Evolutionary conservation across 345 rosid genomes (phyloP), one percentile per base, ranked within the genome.

Genomic region (Salix udensis): DNA sequence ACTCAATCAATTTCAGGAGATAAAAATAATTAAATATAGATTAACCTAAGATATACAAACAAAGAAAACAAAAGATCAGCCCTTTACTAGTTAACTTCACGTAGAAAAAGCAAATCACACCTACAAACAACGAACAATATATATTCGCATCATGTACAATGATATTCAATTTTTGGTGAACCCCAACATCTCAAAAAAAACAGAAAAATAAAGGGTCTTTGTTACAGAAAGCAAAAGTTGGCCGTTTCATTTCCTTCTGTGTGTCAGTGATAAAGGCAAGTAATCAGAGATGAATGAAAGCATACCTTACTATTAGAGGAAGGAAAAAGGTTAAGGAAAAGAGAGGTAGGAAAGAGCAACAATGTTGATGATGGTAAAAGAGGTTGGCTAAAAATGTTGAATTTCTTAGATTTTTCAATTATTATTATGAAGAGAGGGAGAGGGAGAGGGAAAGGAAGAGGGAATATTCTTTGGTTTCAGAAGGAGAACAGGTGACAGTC

Each of bases 401-500:
- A 58, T 18, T 52, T 52, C 58, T 21, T 19, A 46, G 21, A 7
- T 18, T 19, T 8, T 10, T 10, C 28, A 10, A 28, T n/a, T 23
- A 11, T n/a, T 23, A 58, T 36, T 19, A 2, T 19, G 13, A 21
- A 34, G 69, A 37, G 23, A 26, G 12, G 30, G 30, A 37, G 23
- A 26, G 12, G 30, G 30, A 26, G 36, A 26, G 11, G 14, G 31
- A 62, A 9, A 66, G 7, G 39, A 6, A 39, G 34, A 65, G 60
- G 15, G 80, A 72, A 72, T 77, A 65, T 78, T 72, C 68, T 26
- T 53, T 4, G 67, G 66, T 78, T 72, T 1, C 13, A 24, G 58
- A 78, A 66, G 7, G 26, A 37, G 55, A 48, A 71, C 7, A 50
- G 52, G 70, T 71, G 50, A 39, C 24, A n/a, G 8, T 44, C n/a